Evolutionary conservation across 2,329 filamentous ascomycete genomes (phyloP).

Genomic region (Helicocarpus griseus): DNA sequence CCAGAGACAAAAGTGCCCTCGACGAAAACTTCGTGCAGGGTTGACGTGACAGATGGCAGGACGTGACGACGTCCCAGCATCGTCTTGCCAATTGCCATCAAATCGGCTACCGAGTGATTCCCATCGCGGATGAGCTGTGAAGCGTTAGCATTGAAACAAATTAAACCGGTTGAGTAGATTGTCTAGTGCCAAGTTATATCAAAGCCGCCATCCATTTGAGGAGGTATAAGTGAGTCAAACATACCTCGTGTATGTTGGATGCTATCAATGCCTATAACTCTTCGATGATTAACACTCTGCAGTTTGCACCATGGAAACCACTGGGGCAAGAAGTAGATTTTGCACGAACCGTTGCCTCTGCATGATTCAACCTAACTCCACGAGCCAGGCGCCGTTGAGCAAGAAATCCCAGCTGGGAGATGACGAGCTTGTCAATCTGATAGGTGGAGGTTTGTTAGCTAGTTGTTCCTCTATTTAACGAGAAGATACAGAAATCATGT

Average conservation of each 20-base stretch:
- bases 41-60: slow-evolving; percentile 67
- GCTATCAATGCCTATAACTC: slow-evolving; percentile 48
- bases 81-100: slow-evolving; percentile 82
- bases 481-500: neutral
- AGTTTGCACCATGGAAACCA: no score
- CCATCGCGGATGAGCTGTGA: slow-evolving; percentile 87
- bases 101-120: slow-evolving; percentile 78
- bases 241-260: slow-evolving; percentile 76
- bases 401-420: slow-evolving; percentile 77
- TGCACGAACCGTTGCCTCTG: slow-evolving; percentile 63
- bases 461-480: no score
- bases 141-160: neutral
- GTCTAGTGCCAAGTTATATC: neutral
- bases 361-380: slow-evolving; percentile 80
- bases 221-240: slow-evolving; percentile 7
- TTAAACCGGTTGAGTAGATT: slow-evolving; percentile 4
- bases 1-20: slow-evolving; percentile 88
- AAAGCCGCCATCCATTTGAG: slow-evolving; percentile 1
- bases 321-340: neutral
- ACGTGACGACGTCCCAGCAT: slow-evolving; percentile 94
- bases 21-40: slow-evolving; percentile 77
- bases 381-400: slow-evolving; percentile 81
- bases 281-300: no score
- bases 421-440: slow-evolving; percentile 91
- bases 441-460: no score